Conservation (phyloP, 2,329 filamentous ascomycete species). For the Aspergillus viridinutans region DNA sequence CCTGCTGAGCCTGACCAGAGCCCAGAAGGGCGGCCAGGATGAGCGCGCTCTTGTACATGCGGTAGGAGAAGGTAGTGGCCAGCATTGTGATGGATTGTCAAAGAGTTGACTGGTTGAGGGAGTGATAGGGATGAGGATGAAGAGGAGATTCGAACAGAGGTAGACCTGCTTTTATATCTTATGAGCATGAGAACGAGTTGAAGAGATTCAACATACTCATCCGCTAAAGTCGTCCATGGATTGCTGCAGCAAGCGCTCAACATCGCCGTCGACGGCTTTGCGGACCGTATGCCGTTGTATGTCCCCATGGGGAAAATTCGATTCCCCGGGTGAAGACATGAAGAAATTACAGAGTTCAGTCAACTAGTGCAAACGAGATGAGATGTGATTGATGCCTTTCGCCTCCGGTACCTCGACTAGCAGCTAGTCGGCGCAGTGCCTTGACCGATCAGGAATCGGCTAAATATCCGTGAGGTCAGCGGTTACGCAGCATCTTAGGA, state of each 20-base stretch:
- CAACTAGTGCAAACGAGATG: conserved; percentile 1
- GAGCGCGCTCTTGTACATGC: conserved; percentile 13
- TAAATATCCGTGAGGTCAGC: neutral
- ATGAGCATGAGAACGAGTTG: too few species aligned
- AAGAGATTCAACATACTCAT: neutral
- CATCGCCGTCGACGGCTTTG: conserved; percentile 4
- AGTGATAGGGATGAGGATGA: neutral
- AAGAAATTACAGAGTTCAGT: neutral
- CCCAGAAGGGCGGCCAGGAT: conserved; percentile 11
- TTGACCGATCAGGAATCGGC: neutral
- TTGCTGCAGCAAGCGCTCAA: neutral
- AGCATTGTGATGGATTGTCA: conserved; percentile 4
- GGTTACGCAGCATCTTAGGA: neutral
- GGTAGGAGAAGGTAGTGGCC: conserved; percentile 5
- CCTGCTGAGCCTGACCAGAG: conserved; percentile 17
- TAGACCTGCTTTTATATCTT: neutral
- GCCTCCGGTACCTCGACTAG: neutral
- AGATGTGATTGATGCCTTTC: conserved; percentile 4
- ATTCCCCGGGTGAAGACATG: neutral
- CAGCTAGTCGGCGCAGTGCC: neutral
- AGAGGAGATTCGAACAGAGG: neutral
- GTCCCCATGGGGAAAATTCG: neutral
- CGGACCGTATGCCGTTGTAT: conserved; percentile 12
- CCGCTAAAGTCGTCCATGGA: too few species aligned
- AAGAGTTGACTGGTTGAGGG: neutral